A percentile compares a stretch with the other conserved stretches of the same genome.
Evolutionary conservation across 1,284 basidiomycete genomes (phyloP).

Genomic region (Ustilago esculenta): DNA sequence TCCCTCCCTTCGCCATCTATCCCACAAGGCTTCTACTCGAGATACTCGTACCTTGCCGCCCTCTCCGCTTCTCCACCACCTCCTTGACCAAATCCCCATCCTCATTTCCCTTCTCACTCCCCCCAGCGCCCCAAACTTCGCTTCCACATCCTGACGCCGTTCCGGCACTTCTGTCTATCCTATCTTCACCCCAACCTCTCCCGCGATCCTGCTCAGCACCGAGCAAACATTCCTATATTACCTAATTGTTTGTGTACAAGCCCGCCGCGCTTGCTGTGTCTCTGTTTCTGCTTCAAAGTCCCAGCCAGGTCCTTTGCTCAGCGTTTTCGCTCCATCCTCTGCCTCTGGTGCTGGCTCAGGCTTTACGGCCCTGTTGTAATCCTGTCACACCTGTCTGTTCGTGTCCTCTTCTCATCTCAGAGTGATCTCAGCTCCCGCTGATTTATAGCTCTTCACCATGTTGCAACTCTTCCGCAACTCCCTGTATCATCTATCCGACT

Average conservation of each 20-base stretch:
- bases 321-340: too few species aligned
- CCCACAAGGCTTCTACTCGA: too few species aligned
- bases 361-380: too few species aligned
- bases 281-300: conserved; percentile 2
- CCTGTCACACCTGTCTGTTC: background rate
- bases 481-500: conserved; percentile 19
- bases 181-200: background rate
- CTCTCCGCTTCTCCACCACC: background rate
- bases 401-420: background rate
- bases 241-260: conserved; percentile 6
- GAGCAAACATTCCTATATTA: too few species aligned
- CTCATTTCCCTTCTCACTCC: background rate
- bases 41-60: too few species aligned
- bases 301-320: too few species aligned
- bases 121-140: background rate
- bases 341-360: too few species aligned
- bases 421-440: background rate
- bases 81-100: background rate
- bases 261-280: conserved; percentile 1
- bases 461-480: conserved; percentile 21
- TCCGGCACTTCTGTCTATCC: conserved; percentile 7
- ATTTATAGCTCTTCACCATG: conserved; percentile 25
- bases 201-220: conserved; percentile 1
- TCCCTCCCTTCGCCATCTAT: background rate
- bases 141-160: conserved; percentile 13